phyloP scores from a whole-genome alignment of 306 rosid genomes.

The Prunus mira region DNA sequence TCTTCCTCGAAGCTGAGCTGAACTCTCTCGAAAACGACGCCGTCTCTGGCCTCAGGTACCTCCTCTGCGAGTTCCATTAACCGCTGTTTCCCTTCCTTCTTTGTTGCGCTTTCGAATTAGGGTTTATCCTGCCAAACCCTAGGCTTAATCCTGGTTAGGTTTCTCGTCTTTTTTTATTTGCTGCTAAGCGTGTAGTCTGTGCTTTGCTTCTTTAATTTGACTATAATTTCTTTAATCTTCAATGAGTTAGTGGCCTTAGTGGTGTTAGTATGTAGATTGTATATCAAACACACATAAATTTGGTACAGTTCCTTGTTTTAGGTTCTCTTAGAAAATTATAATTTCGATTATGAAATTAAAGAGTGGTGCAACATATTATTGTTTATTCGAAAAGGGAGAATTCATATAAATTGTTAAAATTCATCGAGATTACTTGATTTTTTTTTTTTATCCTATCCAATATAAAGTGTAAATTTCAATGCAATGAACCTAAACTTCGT shows the following conservation, averaged over 20 bases:
- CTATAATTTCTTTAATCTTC: neutral
- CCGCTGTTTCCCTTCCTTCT: neutral
- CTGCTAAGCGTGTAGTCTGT: neutral
- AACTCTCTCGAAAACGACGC: conserved; percentile 25
- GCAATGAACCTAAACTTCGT: neutral
- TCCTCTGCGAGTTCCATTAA: neutral
- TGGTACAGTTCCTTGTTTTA: neutral
- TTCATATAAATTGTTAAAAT: too few relatives aligned
- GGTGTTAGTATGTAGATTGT: neutral
- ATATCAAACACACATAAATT: neutral
- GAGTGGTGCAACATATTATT: too few relatives aligned
- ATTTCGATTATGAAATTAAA: neutral
- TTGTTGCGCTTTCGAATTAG: conserved; percentile 15
- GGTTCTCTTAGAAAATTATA: neutral
- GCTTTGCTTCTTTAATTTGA: neutral
- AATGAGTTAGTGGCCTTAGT: neutral
- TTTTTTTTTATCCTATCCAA: too few relatives aligned
- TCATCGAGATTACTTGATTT: too few relatives aligned
- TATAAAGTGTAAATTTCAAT: too few relatives aligned
- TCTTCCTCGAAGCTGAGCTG: conserved; percentile 7
- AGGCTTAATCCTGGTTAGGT: conserved; percentile 18
- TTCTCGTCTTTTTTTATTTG: neutral
- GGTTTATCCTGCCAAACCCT: conserved; percentile 49
- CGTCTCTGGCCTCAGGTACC: conserved; percentile 35
- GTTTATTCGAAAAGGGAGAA: neutral